These are phyloP conservation scores for Thelonectria rubi DNA, from an alignment of 2,329 filamentous ascomycete genomes.

Conservation along the genomic window DNA sequence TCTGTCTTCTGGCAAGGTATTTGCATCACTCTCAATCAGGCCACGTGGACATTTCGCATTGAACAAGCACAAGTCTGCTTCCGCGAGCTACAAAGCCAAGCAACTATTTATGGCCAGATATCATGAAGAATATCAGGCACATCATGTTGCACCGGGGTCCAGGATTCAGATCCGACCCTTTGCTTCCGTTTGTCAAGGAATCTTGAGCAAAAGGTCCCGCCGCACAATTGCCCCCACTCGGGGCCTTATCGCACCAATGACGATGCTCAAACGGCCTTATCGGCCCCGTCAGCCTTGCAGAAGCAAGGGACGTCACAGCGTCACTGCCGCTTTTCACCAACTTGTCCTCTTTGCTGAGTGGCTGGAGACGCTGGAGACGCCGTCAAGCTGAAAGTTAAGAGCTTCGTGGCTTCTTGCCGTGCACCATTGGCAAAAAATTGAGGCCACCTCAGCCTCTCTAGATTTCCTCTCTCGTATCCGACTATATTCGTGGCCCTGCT, in stretches of 20 bases:
- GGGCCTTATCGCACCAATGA: conserved; percentile 38
- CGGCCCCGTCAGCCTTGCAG: conserved; percentile 42
- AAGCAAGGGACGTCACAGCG: conserved; percentile 35
- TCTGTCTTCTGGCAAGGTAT: background rate
- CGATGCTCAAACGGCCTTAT: background rate
- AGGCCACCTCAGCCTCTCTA: conserved; percentile 50
- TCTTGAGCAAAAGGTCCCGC: conserved; percentile 18
- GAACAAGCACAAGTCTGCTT: background rate
- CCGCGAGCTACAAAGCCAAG: background rate
- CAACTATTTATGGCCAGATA: conserved; percentile 10
- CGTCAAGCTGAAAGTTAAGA: conserved; percentile 31
- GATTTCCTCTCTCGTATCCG: conserved; percentile 2
- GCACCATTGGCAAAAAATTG: conserved; percentile 36
- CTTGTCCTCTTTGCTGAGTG: conserved; percentile 49
- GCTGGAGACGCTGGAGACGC: conserved; percentile 23
- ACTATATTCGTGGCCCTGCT: conserved; percentile 27
- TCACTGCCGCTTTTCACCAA: conserved; percentile 41
- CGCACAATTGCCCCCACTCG: conserved; percentile 24
- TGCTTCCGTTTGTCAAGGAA: conserved; percentile 32
- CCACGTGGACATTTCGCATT: background rate
- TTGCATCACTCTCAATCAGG: background rate
- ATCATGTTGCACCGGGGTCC: background rate
- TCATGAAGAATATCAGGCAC: conserved; percentile 19
- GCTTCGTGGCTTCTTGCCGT: conserved; percentile 44
- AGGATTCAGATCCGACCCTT: background rate